These are phyloP conservation scores for Hondaea fermentalgiana DNA, from an alignment of 108 stramenopile genomes.

Conservation along the genomic window DNA sequence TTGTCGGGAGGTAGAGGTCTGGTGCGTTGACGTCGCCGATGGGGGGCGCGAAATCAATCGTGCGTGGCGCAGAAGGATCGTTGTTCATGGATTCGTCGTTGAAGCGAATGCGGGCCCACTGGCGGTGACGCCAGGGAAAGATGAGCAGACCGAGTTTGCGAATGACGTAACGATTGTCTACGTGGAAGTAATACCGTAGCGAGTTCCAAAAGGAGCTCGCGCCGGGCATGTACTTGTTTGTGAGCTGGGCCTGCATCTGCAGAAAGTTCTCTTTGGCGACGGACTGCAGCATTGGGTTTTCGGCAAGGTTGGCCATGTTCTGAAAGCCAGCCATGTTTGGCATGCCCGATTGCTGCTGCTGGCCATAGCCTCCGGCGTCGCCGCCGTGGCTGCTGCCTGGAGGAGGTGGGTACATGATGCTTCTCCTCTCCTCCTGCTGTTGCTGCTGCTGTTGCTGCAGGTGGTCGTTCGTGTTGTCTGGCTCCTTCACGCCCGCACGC, in stretches of 20 bases:
- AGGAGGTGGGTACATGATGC: too few species aligned
- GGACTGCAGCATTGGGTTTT: not conserved
- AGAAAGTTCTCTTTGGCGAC: not conserved
- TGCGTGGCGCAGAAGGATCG: not conserved
- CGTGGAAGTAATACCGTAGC: slow-evolving; percentile 80
- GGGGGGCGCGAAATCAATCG: slow-evolving; percentile 61
- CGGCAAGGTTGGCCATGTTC: not conserved
- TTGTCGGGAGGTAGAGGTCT: slow-evolving; percentile 89
- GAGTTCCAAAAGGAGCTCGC: slow-evolving; percentile 41
- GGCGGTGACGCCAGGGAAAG: slow-evolving; percentile 66
- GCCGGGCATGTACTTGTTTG: slow-evolving; percentile 27
- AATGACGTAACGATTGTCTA: slow-evolving; percentile 85
- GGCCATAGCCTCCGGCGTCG: too few species aligned
- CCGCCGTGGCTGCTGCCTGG: too few species aligned
- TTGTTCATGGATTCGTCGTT: slow-evolving; percentile 33
- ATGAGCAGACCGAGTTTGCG: slow-evolving; percentile 72
- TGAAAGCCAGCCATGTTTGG: not conserved
- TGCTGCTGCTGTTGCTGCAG: too few species aligned
- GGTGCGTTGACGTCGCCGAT: slow-evolving; percentile 81
- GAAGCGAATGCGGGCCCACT: slow-evolving; percentile 62
- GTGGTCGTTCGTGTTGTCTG: too few species aligned
- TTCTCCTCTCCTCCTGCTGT: too few species aligned
- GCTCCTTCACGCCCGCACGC: too few species aligned
- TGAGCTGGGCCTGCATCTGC: not conserved
- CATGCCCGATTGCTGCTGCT: not conserved